Percentiles rank a stretch among this genome's conserved stretches.
Conservation (phyloP, 148 eudicot species). For the Drosera capensis region DNA sequence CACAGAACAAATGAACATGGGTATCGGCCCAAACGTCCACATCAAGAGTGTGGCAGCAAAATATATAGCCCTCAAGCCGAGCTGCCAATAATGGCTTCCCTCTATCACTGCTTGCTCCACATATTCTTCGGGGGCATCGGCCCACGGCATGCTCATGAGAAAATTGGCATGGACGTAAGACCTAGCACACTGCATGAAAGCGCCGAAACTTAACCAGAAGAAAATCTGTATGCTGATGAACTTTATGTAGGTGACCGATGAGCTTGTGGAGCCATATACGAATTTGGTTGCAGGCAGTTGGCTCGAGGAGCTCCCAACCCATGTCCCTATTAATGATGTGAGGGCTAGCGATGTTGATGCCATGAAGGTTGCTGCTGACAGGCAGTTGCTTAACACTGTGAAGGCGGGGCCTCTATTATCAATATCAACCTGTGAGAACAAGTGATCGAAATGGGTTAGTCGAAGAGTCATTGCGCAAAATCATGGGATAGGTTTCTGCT, state of each 20-base stretch:
- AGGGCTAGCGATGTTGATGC: conserved; percentile 35
- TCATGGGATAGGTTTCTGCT: too few relatives aligned
- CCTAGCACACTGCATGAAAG: conserved; percentile 63
- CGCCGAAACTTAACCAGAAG: conserved; percentile 51
- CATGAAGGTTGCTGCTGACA: conserved; percentile 31
- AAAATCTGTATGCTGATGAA: conserved; percentile 42
- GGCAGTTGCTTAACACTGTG: conserved; percentile 25
- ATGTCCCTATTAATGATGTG: conserved; percentile 43
- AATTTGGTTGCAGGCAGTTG: conserved; percentile 34
- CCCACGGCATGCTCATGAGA: conserved; percentile 36
- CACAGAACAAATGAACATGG: conserved; percentile 52
- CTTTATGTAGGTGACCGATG: conserved; percentile 49
- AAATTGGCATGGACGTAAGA: conserved; percentile 52
- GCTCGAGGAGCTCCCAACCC: conserved; percentile 41
- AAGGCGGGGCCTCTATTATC: conserved; percentile 18
- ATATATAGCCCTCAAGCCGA: conserved; percentile 58
- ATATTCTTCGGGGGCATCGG: conserved; percentile 17
- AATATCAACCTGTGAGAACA: not conserved
- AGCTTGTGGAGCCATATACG: conserved; percentile 50
- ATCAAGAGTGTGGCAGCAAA: conserved; percentile 46
- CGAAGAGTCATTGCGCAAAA: too few relatives aligned
- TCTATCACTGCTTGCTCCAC: conserved; percentile 43
- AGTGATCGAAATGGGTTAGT: not conserved
- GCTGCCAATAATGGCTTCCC: conserved; percentile 65
- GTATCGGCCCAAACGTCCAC: conserved; percentile 83